Conservation (phyloP, 768 basidiomycete genomes). For the Russula griseocarnosa region DNA sequence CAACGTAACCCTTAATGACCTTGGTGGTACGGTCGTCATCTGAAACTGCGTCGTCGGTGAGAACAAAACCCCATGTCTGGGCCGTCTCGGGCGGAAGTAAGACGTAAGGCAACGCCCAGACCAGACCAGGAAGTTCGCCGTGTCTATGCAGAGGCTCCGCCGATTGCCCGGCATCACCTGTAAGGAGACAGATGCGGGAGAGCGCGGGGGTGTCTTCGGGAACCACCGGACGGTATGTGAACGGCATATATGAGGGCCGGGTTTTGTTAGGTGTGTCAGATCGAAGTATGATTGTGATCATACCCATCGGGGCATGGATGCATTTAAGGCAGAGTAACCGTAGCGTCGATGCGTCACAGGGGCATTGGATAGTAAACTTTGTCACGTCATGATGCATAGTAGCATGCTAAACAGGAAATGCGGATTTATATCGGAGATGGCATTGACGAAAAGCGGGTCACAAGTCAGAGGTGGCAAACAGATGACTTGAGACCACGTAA, state of each 20-base stretch:
- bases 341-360: slow-evolving; percentile 1
- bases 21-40: slow-evolving; percentile 33
- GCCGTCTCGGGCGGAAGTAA: slow-evolving; percentile 44
- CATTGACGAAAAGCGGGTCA: not conserved
- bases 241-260: slow-evolving; percentile 8
- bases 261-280: not conserved
- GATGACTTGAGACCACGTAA: slow-evolving; percentile 1
- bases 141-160: slow-evolving; percentile 59
- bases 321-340: slow-evolving; percentile 1
- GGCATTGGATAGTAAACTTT: not conserved
- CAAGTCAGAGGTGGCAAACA: not conserved
- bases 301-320: not conserved
- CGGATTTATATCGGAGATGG: slow-evolving; percentile 19
- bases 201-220: slow-evolving; percentile 53
- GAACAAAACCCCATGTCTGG: slow-evolving; percentile 65
- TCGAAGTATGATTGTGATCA: not conserved
- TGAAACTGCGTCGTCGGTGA: slow-evolving; percentile 46
- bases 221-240: slow-evolving; percentile 52
- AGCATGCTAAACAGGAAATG: not conserved
- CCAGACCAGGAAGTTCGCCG: slow-evolving; percentile 62
- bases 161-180: slow-evolving; percentile 65
- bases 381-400: not conserved
- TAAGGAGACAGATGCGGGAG: slow-evolving; percentile 70
- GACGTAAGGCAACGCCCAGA: slow-evolving; percentile 74
- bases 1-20: slow-evolving; percentile 65